Evolutionary conservation across 345 rosid species (phyloP), one percentile per base, ranked within the genome.

Genomic region (Salix viminalis): DNA sequence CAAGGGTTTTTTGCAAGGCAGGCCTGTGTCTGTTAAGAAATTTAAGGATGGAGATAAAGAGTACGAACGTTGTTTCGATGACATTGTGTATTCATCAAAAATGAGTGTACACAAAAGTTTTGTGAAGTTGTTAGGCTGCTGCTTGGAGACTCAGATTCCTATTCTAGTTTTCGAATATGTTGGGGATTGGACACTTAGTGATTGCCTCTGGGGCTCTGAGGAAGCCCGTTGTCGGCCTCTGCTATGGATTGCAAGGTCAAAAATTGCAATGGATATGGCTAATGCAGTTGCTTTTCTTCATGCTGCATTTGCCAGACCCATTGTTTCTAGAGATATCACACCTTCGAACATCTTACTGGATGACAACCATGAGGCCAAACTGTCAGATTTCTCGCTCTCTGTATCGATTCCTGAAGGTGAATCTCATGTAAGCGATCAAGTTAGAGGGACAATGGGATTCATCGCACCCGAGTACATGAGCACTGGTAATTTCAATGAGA

Each of bases 101-200:
- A 75, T 80, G 82, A 71, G 75, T 64, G 21, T 2, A 3, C 82
- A 78, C 41, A 75, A 36, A 36, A 75, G 75, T 65, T 70, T 75
- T 56, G 41, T 80, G 5, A 75, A 77, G 75, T 60, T 83, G n/a
- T 16, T 83, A n/a, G 84, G 84, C 32, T 80, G 84, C 68, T 77
- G 82, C 80, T 30, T 83, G 66, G 82, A 80, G 41, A 73, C 75
- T 34, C 13, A 64, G 19, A 12, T 7, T 18, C 82, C 81, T 0
- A 42, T 39, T 21, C 48, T 78, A 7, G 75, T 7, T 21, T 4
- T 39, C 42, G 42, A 39, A 9, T 39, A 39, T 39, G 42, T 39
- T 39, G 42, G 42, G 0, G 2, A 39, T 1, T 0, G 42, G 42
- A 39, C 42, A 39, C 42, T 39, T 9, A 0, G 0, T 1, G 42